Evolutionary conservation across 305 asterid genomes (phyloP).

Genomic region (Salvia sclarea): DNA sequence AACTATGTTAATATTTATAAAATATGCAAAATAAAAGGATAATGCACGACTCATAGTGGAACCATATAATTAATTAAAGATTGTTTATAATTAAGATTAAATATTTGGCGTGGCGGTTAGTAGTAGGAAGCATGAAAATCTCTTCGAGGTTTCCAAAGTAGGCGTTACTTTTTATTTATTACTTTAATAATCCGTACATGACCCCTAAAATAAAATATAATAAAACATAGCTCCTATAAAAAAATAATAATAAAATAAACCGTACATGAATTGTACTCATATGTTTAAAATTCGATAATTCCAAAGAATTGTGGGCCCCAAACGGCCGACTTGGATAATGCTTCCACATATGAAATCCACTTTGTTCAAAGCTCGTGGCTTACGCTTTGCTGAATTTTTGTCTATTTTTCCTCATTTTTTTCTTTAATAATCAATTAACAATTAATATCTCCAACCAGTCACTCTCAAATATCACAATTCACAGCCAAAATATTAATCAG

Average conservation of each 20-base stretch:
- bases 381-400: background rate
- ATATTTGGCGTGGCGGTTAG: background rate
- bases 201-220: too few species aligned
- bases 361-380: background rate
- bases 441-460: background rate
- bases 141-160: background rate
- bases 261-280: constrained; percentile 18
- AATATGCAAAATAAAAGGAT: too few species aligned
- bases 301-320: constrained; percentile 1
- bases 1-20: too few species aligned
- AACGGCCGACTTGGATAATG: constrained; percentile 6
- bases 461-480: background rate
- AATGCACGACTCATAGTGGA: too few species aligned
- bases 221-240: too few species aligned
- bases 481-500: background rate
- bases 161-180: too few species aligned
- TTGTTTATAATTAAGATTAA: too few species aligned
- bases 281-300: background rate
- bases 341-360: background rate
- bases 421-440: too few species aligned
- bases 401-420: background rate
- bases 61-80: too few species aligned
- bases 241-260: background rate
- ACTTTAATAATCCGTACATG: too few species aligned
- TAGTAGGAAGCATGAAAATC: background rate